Evolutionary conservation across 1,284 basidiomycete species (phyloP), one percentile per base, ranked within the genome.

Genomic region (Lignosus rhinocerotis): DNA sequence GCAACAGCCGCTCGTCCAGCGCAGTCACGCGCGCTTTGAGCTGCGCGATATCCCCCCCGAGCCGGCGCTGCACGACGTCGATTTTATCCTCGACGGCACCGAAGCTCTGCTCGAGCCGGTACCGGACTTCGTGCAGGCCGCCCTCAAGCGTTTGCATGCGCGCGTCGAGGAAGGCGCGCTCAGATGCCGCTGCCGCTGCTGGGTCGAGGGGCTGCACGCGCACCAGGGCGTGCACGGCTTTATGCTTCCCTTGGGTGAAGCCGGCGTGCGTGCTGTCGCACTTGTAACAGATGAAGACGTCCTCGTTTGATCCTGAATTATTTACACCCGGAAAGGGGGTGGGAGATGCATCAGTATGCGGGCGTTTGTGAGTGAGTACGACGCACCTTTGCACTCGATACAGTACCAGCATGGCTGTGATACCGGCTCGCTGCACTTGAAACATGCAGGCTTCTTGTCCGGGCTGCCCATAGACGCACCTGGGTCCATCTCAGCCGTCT

Each of bases 361-460:
- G 25, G 25, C 2, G 2, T 25, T 25, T 25, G 25, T 25, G 16
- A 17, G 19, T 25, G n/a, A 38, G 32, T 19, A 42, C 9, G 9
- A 19, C 53, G n/a, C 10, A 59, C 60, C 45, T 21, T 55, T 45
- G 39, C 57, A 59, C 14, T 56, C 58, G 16, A 59, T 53, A 32
- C 60, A 62, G 38, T 46, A 56, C 60, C 60, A 62, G 25, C 58
- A 62, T 12, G 60, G 58, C 6, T 25, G 45, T 1, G 44, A 21
- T 2, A 58, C 33, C 1, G 17, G 33, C 4, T 44, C 48, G 10
- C 55, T 30, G 9, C 55, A 56, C n/a, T 38, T 38, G 6, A 32
- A 19, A 9, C 55, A 56, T 3, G 12, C 12, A 9, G 36, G 50
- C 6, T 30, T 9, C 21, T 44, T n/a, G 42, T 14, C 19, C 16